Evolutionary conservation across 2,329 filamentous ascomycete genomes (phyloP).

Genomic region (Botrytis paeoniae): DNA sequence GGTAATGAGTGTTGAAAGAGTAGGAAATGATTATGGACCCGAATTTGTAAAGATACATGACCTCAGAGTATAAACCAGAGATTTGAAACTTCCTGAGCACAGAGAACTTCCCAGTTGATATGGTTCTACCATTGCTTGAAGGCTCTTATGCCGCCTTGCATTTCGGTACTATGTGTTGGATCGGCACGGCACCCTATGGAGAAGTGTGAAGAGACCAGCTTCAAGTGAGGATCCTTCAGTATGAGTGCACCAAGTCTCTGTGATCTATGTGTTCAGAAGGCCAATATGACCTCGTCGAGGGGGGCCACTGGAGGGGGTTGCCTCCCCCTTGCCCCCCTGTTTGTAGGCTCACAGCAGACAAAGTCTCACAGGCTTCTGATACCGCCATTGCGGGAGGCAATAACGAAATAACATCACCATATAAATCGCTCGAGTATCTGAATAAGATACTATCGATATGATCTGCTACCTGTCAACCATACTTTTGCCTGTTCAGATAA

Average conservation of each 20-base stretch:
- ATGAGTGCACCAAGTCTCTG: not conserved
- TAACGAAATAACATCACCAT: fast-evolving
- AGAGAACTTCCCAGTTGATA: too few species aligned
- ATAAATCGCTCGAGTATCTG: not conserved
- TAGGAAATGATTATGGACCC: too few species aligned
- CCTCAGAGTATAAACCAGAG: too few species aligned
- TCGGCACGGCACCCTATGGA: not conserved
- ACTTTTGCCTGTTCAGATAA: not conserved
- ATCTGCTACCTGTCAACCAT: not conserved
- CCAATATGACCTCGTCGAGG: not conserved
- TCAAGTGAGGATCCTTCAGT: not conserved
- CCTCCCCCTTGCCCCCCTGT: too few species aligned
- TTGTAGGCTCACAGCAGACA: not conserved
- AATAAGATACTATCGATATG: not conserved
- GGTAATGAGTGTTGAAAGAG: too few species aligned
- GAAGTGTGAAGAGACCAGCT: not conserved
- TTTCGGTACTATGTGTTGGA: not conserved
- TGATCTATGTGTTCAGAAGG: not conserved
- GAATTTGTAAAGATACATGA: too few species aligned
- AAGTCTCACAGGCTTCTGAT: not conserved
- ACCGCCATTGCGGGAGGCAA: not conserved
- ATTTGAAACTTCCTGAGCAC: too few species aligned
- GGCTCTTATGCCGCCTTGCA: fast-evolving
- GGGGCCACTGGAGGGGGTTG: too few species aligned
- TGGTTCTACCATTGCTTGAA: too few species aligned